Evolutionary conservation across 371 early-diverging fungal genomes (phyloP).

Genomic region (Fennellomyces sp.): DNA sequence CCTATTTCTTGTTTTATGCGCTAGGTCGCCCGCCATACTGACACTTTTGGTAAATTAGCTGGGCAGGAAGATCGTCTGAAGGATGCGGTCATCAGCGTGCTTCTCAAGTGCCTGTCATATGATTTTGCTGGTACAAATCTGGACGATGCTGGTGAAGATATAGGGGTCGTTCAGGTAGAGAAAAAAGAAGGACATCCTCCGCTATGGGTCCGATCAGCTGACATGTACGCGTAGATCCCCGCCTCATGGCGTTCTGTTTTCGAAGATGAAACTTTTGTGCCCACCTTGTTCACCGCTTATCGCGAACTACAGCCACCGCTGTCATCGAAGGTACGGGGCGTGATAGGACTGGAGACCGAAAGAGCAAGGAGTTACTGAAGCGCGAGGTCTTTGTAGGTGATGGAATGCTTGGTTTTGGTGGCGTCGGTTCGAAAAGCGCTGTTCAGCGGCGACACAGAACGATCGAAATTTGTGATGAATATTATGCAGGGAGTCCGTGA

Average conservation of each 20-base stretch:
- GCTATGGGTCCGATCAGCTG: background rate
- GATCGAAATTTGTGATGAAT: slow-evolving; percentile 66
- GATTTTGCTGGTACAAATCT: slow-evolving; percentile 88
- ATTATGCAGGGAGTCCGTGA: slow-evolving; percentile 76
- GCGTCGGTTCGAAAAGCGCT: slow-evolving; percentile 85
- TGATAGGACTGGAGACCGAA: background rate
- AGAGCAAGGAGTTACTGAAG: background rate
- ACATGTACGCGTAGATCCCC: slow-evolving; percentile 60
- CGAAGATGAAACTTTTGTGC: slow-evolving; percentile 68
- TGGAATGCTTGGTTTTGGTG: slow-evolving; percentile 83
- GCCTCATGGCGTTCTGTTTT: slow-evolving; percentile 76
- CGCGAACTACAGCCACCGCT: slow-evolving; percentile 54
- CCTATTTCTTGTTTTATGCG: no score
- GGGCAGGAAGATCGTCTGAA: slow-evolving; percentile 55
- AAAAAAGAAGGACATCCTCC: slow-evolving; percentile 14
- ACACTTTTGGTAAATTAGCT: slow-evolving; percentile 23
- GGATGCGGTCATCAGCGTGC: slow-evolving; percentile 63
- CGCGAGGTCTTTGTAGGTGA: slow-evolving; percentile 47
- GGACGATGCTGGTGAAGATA: slow-evolving; percentile 87
- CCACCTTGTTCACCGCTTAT: slow-evolving; percentile 78
- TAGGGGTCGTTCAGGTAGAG: slow-evolving; percentile 74
- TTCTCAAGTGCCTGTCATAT: slow-evolving; percentile 76
- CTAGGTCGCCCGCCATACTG: background rate
- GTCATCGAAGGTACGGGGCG: slow-evolving; percentile 34
- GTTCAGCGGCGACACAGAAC: slow-evolving; percentile 73